A percentile compares a stretch with the other conserved stretches of the same genome.
Evolutionary conservation across 2,329 filamentous ascomycete genomes (phyloP).

Genomic region (Aspergillus tubingensis): DNA sequence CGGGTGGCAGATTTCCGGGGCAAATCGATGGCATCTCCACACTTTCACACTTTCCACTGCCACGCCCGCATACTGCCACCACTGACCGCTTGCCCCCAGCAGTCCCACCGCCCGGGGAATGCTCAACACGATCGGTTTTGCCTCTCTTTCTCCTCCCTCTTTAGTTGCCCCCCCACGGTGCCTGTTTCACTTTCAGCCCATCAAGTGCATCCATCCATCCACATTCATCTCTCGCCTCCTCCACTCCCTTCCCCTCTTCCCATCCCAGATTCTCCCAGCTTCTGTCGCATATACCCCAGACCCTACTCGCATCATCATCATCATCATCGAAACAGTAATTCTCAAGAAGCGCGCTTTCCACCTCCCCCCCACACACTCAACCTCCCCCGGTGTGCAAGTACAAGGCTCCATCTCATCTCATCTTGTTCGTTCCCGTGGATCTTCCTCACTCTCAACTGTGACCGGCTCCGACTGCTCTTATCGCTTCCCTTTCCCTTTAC

Average conservation of each 20-base stretch:
- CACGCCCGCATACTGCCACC: conserved; percentile 10
- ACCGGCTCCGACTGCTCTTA: conserved; percentile 1
- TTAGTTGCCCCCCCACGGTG: conserved; percentile 1
- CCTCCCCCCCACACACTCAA: not conserved
- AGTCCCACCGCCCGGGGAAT: no score
- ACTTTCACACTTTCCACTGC: not conserved
- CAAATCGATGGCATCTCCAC: not conserved
- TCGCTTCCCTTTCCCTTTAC: not conserved
- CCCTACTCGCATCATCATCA: not conserved
- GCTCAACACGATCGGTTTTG: not conserved
- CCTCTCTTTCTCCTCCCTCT: not conserved
- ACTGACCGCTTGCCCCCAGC: conserved; percentile 11
- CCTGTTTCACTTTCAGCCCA: conserved; percentile 4
- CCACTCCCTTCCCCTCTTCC: not conserved
- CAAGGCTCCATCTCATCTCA: no score
- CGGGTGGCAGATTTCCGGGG: conserved; percentile 3
- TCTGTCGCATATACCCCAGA: conserved; percentile 1
- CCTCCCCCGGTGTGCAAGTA: no score
- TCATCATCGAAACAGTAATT: not conserved
- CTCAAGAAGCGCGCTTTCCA: not conserved
- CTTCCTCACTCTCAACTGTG: not conserved
- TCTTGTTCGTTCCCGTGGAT: no score
- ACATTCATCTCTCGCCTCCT: not conserved
- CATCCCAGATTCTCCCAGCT: not conserved
- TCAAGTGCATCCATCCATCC: conserved; percentile 1